Conservation (phyloP, 106 monocot species). For the Xerophyta viscosa region DNA sequence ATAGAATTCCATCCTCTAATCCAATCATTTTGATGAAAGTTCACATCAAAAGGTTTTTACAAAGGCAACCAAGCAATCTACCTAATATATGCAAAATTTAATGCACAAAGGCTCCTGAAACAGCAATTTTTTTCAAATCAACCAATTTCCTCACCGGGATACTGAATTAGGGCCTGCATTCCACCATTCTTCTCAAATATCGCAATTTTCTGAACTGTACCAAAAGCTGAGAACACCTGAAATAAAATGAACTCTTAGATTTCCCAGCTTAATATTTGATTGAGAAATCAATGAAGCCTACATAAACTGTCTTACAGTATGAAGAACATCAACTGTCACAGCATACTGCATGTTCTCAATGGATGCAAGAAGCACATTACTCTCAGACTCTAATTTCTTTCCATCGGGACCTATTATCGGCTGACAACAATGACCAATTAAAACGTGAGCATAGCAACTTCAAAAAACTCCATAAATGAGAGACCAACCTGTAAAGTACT, state of each 20-base stretch:
- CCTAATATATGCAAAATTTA: no score
- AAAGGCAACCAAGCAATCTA: no score
- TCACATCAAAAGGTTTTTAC: no score
- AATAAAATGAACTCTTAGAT: background rate
- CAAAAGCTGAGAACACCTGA: slow-evolving; percentile 78
- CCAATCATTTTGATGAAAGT: no score
- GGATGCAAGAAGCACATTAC: slow-evolving; percentile 69
- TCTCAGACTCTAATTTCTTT: slow-evolving; percentile 56
- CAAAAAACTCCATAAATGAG: background rate
- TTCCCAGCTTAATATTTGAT: background rate
- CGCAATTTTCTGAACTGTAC: slow-evolving; percentile 71
- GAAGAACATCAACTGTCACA: slow-evolving; percentile 72
- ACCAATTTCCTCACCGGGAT: slow-evolving; percentile 31
- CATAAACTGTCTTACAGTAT: slow-evolving; percentile 23
- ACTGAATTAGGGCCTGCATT: slow-evolving; percentile 65
- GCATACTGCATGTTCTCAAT: slow-evolving; percentile 73
- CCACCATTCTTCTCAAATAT: slow-evolving; percentile 88
- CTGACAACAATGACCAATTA: slow-evolving; percentile 8
- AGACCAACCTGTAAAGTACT: slow-evolving; percentile 51
- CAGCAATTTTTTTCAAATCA: no score
- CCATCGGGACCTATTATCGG: slow-evolving; percentile 52
- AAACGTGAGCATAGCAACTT: background rate
- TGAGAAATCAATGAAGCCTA: background rate
- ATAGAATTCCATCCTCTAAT: no score
- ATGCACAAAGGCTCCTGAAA: no score